Conservation (phyloP, 2,329 filamentous ascomycete species). For the Neophaeococcomyces aloes region DNA sequence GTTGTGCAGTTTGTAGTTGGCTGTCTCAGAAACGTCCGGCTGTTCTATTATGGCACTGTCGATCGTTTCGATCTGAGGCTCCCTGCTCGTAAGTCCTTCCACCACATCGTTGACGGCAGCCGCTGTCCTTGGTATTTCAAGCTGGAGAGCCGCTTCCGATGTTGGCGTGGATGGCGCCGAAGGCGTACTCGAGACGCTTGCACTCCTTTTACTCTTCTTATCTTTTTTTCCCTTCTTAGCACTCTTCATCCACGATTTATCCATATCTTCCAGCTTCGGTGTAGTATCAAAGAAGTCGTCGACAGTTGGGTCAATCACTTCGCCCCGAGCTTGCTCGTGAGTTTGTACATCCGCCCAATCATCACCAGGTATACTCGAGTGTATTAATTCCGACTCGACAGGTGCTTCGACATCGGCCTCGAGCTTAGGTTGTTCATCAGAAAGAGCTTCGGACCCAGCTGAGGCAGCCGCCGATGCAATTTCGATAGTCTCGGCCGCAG, state of each 20-base stretch:
- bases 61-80: no score
- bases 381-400: no score
- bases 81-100: no score
- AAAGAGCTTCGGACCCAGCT: no score
- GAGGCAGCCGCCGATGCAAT: no score
- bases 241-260: constrained; percentile 7
- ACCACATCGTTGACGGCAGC: background rate
- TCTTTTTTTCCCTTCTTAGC: constrained; percentile 9
- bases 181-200: constrained; percentile 2
- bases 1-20: background rate
- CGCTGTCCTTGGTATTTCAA: background rate
- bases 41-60: background rate
- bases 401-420: background rate
- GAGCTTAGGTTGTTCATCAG: background rate
- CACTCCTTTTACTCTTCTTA: constrained; percentile 6
- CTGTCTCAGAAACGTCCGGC: background rate
- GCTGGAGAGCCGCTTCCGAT: background rate
- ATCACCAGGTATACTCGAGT: background rate
- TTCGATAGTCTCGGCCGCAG: background rate
- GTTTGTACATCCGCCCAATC: constrained; percentile 4
- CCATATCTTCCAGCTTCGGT: background rate
- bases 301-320: constrained; percentile 4
- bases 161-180: constrained; percentile 1
- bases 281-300: constrained; percentile 8
- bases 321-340: background rate